Conservation (phyloP, 2,329 filamentous ascomycete species). For the Cryphonectria nitschkei region DNA sequence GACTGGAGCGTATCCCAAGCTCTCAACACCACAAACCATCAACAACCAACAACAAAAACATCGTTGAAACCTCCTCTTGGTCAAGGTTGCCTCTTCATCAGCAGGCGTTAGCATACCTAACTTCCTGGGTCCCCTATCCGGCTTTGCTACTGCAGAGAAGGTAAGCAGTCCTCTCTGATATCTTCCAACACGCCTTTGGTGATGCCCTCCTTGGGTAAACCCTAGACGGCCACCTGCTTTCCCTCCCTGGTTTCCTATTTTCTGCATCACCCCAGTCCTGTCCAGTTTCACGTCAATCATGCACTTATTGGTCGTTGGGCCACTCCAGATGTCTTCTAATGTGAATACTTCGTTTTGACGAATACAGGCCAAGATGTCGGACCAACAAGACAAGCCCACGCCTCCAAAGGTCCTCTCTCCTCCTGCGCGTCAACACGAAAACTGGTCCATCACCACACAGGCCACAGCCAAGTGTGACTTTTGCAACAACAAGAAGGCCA, state of each 20-base stretch:
- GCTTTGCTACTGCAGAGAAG: not conserved
- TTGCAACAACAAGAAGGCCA: slow-evolving; percentile 8
- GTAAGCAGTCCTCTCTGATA: not conserved
- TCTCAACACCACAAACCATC: not conserved
- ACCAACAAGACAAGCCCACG: not conserved
- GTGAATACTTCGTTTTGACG: not conserved
- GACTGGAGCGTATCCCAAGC: not conserved
- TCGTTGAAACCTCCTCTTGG: not conserved
- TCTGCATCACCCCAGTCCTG: not conserved
- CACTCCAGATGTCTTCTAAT: not conserved
- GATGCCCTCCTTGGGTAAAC: not conserved
- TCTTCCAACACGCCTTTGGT: not conserved
- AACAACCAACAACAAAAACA: not conserved
- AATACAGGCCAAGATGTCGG: not conserved
- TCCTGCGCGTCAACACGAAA: not conserved
- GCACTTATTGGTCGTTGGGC: not conserved
- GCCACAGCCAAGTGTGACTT: slow-evolving; percentile 15
- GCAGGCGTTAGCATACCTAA: not conserved
- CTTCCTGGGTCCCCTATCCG: not conserved
- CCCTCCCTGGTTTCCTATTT: too few species aligned
- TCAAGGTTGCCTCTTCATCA: not conserved
- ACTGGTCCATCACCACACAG: slow-evolving; percentile 6
- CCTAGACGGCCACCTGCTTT: not conserved
- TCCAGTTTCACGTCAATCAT: not conserved
- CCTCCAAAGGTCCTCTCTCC: not conserved